Percentiles rank a stretch among this genome's conserved stretches.
Conservation (phyloP, 2,329 filamentous ascomycete genomes). For the Drechslera avenae region DNA sequence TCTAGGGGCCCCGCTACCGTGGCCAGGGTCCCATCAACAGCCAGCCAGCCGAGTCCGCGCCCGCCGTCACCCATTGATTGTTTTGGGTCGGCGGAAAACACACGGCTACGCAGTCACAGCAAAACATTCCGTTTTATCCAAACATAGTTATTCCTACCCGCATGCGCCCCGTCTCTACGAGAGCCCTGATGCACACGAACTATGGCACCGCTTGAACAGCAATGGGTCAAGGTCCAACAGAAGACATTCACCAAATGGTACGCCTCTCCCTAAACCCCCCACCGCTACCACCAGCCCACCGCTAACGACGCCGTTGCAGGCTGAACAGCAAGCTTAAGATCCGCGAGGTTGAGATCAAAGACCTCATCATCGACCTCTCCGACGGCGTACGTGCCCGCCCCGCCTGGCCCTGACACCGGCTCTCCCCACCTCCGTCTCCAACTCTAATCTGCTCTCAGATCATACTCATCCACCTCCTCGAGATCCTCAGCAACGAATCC, state of each 20-base stretch:
- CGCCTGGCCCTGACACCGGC: constrained; percentile 13
- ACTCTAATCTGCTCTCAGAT: constrained; percentile 63
- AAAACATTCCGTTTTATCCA: constrained; percentile 17
- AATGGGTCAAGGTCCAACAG: constrained; percentile 81
- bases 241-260: constrained; percentile 99
- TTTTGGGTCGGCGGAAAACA: constrained; percentile 37
- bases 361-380: constrained; percentile 86
- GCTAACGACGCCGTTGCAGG: constrained; percentile 59
- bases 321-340: constrained; percentile 91
- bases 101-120: constrained; percentile 23
- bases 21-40: constrained; percentile 26
- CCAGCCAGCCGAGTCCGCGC: constrained; percentile 28
- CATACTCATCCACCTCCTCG: constrained; percentile 93
- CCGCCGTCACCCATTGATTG: constrained; percentile 33
- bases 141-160: constrained; percentile 29
- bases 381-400: constrained; percentile 74
- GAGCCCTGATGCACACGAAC: constrained; percentile 35
- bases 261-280: constrained; percentile 31
- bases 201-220: constrained; percentile 62
- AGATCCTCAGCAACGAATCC: constrained; percentile 92
- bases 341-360: constrained; percentile 78
- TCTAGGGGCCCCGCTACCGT: constrained; percentile 21
- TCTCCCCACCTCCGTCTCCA: constrained; percentile 7
- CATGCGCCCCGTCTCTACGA: constrained; percentile 16
- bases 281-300: constrained; percentile 11